These are phyloP conservation scores for Rozella allomycis DNA, from an alignment of 371 early-diverging fungal species.

Conservation along the genomic window DNA sequence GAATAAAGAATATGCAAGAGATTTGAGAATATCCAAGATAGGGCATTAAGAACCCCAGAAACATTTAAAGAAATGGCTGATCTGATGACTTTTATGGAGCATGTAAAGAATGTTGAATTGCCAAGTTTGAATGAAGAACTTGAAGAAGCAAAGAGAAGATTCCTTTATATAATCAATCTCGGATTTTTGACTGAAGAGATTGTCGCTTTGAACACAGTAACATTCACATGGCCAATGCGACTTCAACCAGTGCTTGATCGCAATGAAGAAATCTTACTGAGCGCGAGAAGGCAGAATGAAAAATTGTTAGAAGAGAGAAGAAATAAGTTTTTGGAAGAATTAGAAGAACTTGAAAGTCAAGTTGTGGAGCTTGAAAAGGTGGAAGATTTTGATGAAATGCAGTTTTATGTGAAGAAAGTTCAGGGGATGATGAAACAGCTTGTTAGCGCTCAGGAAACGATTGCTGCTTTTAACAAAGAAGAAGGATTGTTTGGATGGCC, in stretches of 20 bases:
- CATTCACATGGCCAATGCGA: constrained; percentile 30
- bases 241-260: constrained; percentile 19
- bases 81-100: constrained; percentile 25
- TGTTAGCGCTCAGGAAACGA: constrained; percentile 19
- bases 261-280: constrained; percentile 20
- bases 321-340: constrained; percentile 18
- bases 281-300: constrained; percentile 19
- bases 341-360: constrained; percentile 25
- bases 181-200: constrained; percentile 23
- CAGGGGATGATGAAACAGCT: constrained; percentile 27
- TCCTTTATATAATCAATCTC: constrained; percentile 22
- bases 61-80: constrained; percentile 37
- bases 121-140: constrained; percentile 19
- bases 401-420: constrained; percentile 35
- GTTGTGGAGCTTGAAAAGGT: constrained; percentile 29
- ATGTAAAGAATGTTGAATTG: constrained; percentile 11
- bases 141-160: constrained; percentile 16
- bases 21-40: constrained; percentile 19
- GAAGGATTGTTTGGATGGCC: constrained; percentile 26
- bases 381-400: constrained; percentile 36
- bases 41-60: constrained; percentile 23
- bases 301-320: constrained; percentile 18
- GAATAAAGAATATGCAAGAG: constrained; percentile 17
- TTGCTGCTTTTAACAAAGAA: constrained; percentile 29
- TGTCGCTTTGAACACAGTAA: constrained; percentile 22